These are phyloP conservation scores for Dactylellina sp. DNA, from an alignment of 2,329 filamentous ascomycete species.

Conservation along the genomic window DNA sequence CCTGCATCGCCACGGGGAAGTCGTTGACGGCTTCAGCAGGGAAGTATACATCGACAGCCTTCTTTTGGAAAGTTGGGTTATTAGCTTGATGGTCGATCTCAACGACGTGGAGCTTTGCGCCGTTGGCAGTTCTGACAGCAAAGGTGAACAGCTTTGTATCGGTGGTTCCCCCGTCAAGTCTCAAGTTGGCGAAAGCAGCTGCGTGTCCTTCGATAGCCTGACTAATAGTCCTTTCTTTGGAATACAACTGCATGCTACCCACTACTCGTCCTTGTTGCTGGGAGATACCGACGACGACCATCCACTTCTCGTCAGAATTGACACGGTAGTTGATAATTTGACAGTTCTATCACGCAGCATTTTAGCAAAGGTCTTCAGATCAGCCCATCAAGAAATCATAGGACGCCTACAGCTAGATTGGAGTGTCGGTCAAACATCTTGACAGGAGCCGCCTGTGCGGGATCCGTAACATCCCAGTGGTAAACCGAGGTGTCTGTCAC, in stretches of 20 bases:
- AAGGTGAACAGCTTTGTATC: constrained; percentile 98
- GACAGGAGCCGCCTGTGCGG: constrained; percentile 79
- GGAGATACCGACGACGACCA: constrained; percentile 95
- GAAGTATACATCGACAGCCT: constrained; percentile 97
- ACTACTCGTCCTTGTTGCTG: constrained; percentile 93
- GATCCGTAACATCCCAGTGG: constrained; percentile 97
- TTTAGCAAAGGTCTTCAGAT: too few relatives aligned
- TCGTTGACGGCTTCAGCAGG: constrained; percentile 94
- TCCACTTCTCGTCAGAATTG: constrained; percentile 96
- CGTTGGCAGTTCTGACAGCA: constrained; percentile 86
- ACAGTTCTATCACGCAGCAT: constrained; percentile 75
- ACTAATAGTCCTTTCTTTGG: constrained; percentile 93
- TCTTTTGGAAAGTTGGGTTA: constrained; percentile 92
- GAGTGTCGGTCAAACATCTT: constrained; percentile 96
- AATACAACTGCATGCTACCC: constrained; percentile 97
- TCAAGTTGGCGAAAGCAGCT: constrained; percentile 89
- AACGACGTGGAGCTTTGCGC: constrained; percentile 96
- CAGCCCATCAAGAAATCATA: neutral
- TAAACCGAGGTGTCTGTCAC: constrained; percentile 92
- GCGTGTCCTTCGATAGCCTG: constrained; percentile 98
- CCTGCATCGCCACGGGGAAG: constrained; percentile 97
- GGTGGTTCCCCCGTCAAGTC: constrained; percentile 86
- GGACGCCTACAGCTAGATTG: constrained; percentile 79
- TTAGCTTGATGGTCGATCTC: constrained; percentile 93
- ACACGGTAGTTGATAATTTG: constrained; percentile 99